Percentiles rank a stretch among this genome's conserved stretches.
phyloP scores from a whole-genome alignment of 1,139 yeast genomes.

The Scheffersomyces lignicola region DNA sequence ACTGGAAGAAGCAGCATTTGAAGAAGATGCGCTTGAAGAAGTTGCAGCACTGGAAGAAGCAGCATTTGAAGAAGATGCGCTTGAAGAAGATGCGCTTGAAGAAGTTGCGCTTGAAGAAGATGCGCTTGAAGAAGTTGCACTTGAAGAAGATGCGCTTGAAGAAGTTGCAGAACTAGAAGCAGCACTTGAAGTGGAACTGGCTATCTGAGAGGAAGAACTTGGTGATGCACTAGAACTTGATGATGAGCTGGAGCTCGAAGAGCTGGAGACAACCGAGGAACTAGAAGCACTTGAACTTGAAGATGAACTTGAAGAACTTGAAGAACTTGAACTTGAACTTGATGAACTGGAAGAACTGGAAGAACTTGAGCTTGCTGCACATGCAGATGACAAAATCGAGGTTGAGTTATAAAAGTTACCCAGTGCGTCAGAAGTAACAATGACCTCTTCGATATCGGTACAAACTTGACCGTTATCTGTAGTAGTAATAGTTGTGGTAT shows the following conservation, averaged over 20 bases:
- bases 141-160: constrained; percentile 7
- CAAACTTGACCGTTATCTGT: constrained; percentile 4
- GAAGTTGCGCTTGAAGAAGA: constrained; percentile 6
- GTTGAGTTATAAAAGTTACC: constrained; percentile 5
- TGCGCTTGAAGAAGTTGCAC: constrained; percentile 5
- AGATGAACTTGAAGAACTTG: not conserved
- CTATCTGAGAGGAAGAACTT: constrained; percentile 8
- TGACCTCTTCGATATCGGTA: constrained; percentile 1
- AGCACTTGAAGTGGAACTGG: too few species aligned
- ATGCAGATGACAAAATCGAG: constrained; percentile 7
- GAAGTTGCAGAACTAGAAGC: constrained; percentile 2
- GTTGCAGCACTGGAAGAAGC: constrained; percentile 2
- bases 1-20: constrained; percentile 5
- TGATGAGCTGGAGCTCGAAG: constrained; percentile 6
- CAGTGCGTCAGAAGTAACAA: constrained; percentile 3
- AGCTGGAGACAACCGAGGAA: not conserved
- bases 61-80: constrained; percentile 5
- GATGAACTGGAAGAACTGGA: not conserved
- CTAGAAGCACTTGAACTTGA: constrained; percentile 3
- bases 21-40: constrained; percentile 4
- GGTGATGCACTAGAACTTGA: constrained; percentile 10
- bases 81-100: constrained; percentile 7
- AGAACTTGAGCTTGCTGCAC: constrained; percentile 5
- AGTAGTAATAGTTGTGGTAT: constrained; percentile 5
- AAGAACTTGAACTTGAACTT: constrained; percentile 1